Conservation (phyloP, 495 filamentous ascomycete species). For the Penicillium pulvis region DNA sequence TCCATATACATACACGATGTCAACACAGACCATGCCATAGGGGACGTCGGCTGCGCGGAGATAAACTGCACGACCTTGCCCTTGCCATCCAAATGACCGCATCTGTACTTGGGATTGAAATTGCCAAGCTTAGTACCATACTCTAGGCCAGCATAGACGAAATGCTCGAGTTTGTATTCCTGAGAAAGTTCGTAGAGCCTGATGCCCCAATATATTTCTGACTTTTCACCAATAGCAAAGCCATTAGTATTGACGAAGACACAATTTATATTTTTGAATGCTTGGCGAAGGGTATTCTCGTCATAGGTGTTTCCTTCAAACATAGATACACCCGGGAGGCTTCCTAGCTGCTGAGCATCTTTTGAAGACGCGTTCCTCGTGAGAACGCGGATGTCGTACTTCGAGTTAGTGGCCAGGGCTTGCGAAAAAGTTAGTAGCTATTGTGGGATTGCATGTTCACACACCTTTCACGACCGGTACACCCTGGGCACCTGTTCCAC, state of each 20-base stretch:
- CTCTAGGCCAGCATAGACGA: conserved; percentile 53
- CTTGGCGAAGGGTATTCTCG: conserved; percentile 42
- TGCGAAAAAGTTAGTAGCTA: conserved; percentile 12
- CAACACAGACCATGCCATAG: conserved; percentile 51
- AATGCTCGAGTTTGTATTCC: conserved; percentile 52
- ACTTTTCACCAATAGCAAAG: conserved; percentile 54
- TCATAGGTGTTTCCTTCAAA: conserved; percentile 48
- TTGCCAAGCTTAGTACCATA: conserved; percentile 22
- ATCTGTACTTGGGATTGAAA: conserved; percentile 42
- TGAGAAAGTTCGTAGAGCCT: conserved; percentile 57
- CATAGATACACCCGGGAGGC: conserved; percentile 44
- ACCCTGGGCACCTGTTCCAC: conserved; percentile 16
- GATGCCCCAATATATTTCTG: conserved; percentile 57
- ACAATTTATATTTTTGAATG: conserved; percentile 45
- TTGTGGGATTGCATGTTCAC: neutral
- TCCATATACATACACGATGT: conserved; percentile 59
- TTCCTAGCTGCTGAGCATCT: conserved; percentile 37
- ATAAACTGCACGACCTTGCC: conserved; percentile 56
- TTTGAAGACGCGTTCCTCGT: conserved; percentile 47
- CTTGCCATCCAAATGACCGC: conserved; percentile 56
- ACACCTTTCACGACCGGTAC: conserved; percentile 7
- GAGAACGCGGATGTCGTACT: conserved; percentile 49
- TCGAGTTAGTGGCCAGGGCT: conserved; percentile 36
- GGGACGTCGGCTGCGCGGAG: conserved; percentile 36
- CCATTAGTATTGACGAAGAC: conserved; percentile 59